phyloP scores from a whole-genome alignment of 2,329 filamentous ascomycete genomes.

The Aspergillus sp. region DNA sequence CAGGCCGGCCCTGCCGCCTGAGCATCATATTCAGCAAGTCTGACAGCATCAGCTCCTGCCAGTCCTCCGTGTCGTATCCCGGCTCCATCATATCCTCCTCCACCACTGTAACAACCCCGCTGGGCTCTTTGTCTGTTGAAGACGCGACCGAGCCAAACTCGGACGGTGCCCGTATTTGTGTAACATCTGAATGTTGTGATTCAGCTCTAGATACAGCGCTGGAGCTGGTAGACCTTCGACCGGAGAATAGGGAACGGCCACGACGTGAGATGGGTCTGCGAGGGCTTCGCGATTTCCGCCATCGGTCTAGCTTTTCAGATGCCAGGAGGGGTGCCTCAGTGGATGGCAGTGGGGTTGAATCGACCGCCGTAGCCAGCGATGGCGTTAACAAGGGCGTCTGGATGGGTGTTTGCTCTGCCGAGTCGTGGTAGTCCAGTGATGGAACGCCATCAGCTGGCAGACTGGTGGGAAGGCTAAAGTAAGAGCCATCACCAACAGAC shows the following conservation, averaged over 20 bases:
- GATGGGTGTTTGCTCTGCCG: neutral
- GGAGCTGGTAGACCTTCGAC: neutral
- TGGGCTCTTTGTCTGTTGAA: neutral
- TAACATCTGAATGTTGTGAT: neutral
- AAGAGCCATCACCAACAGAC: neutral
- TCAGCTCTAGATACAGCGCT: neutral
- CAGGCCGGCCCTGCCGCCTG: neutral
- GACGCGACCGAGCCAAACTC: neutral
- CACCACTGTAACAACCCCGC: neutral
- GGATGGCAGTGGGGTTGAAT: neutral
- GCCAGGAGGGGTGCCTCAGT: neutral
- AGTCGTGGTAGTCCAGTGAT: neutral
- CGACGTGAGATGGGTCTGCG: neutral
- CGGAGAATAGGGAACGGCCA: neutral
- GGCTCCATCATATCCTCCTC: neutral
- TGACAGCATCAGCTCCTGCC: neutral
- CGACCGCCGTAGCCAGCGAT: neutral
- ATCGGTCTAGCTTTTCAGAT: neutral
- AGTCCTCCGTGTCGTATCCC: neutral
- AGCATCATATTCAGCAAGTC: neutral
- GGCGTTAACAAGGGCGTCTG: neutral
- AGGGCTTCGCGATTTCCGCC: neutral
- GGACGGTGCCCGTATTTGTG: neutral
- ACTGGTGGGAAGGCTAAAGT: neutral
- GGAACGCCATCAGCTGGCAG: neutral